Conservation (phyloP, 148 eudicot species). For the Nepenthes gracilis region DNA sequence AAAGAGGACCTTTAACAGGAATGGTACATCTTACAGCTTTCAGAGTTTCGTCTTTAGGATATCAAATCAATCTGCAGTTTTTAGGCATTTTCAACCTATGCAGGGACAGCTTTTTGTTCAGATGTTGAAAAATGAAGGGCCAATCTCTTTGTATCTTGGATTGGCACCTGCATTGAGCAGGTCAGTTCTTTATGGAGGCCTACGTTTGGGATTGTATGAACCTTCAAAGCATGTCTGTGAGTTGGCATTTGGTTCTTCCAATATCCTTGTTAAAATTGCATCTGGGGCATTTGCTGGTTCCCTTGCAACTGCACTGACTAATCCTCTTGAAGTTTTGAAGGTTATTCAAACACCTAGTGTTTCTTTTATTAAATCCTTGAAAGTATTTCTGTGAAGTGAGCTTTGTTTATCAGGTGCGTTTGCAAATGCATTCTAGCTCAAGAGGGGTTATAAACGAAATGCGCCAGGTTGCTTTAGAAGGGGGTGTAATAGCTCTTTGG, state of each 20-base stretch:
- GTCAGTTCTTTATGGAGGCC: conserved; percentile 97
- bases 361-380: background rate
- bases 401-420: conserved; percentile 44
- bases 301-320: conserved; percentile 83
- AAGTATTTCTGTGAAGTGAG: background rate
- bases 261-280: conserved; percentile 79
- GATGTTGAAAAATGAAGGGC: conserved; percentile 64
- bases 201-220: conserved; percentile 96
- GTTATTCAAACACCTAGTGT: conserved; percentile 20
- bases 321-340: conserved; percentile 87
- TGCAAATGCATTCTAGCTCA: conserved; percentile 59
- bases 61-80: background rate
- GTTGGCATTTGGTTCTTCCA: conserved; percentile 83
- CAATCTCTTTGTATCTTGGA: conserved; percentile 66
- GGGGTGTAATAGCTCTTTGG: conserved; percentile 88
- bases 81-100: conserved; percentile 3
- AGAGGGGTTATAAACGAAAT: conserved; percentile 50
- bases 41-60: background rate
- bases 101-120: conserved; percentile 58
- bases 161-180: conserved; percentile 78
- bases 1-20: conserved; percentile 81
- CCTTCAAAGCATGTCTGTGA: conserved; percentile 85
- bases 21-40: conserved; percentile 37
- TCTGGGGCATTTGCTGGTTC: conserved; percentile 97
- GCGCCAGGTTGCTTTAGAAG: conserved; percentile 51